A percentile compares a stretch with the other conserved stretches of the same genome.
These are phyloP conservation scores for Sphagnum magellanicum DNA, from an alignment of 228 moss, liverwort and hornwort genomes.

Conservation along the genomic window DNA sequence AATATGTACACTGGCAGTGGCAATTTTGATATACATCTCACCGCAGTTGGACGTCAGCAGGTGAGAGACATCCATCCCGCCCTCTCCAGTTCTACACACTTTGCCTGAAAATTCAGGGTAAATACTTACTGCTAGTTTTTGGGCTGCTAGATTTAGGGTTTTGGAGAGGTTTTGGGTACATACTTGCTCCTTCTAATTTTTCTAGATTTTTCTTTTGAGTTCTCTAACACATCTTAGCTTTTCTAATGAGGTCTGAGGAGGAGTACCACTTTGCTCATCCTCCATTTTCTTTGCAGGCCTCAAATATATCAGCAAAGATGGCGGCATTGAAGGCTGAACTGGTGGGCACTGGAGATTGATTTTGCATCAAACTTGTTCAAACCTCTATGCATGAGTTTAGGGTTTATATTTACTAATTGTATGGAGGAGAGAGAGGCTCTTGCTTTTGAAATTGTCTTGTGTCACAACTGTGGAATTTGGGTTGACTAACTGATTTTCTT, in stretches of 20 bases:
- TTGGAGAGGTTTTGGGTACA: background rate
- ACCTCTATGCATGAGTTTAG: too few species aligned
- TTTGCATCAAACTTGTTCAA: too few species aligned
- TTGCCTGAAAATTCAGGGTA: background rate
- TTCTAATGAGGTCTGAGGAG: too few species aligned
- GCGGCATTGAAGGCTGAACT: conserved; percentile 35
- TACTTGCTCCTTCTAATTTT: too few species aligned
- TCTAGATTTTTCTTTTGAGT: too few species aligned
- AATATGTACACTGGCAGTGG: conserved; percentile 7
- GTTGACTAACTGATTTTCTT: too few species aligned
- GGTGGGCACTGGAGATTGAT: conserved; percentile 12
- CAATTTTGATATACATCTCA: conserved; percentile 38
- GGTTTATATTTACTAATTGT: too few species aligned
- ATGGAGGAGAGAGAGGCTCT: too few species aligned
- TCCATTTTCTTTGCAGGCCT: conserved; percentile 21
- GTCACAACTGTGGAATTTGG: too few species aligned
- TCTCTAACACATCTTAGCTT: background rate
- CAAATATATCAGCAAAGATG: conserved; percentile 35
- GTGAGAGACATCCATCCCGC: conserved; percentile 1
- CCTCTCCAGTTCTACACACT: too few species aligned
- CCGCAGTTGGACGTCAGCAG: conserved; percentile 49
- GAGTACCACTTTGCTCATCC: too few species aligned
- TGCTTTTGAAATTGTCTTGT: too few species aligned
- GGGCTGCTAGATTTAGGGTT: background rate
- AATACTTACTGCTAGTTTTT: background rate